Evolutionary conservation across 192 early-diverging fungal genomes (phyloP), one percentile per base, ranked within the genome.

Genomic region (Dimargaris xerosporica): DNA sequence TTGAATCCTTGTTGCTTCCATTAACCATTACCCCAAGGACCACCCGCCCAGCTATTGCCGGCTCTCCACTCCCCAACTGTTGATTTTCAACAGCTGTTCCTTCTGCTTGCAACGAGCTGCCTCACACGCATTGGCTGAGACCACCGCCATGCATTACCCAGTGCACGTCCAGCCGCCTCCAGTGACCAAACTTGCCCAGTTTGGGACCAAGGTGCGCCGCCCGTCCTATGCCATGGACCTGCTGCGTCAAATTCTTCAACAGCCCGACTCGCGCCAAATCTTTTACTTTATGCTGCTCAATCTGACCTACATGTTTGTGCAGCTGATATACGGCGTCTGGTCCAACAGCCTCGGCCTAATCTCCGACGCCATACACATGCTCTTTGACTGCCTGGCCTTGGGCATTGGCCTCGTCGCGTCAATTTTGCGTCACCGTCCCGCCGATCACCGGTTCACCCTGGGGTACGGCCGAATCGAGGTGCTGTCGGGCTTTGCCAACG

Each of bases 351-450:
- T 98, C 53, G 91, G 92, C 7, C 79, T 98, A 26, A 91, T 91
- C 25, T 91, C 92, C 31, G 94, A 98, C 72, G 94, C 94, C 19
- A 90, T 94, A 56, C 94, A 98, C 71, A 98, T 98, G 94, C 82
- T 95, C 62, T 98, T 98, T 74, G 94, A 98, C 73, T 93, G 90
- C 61, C 76, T 94, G 69, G 92, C 92, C 7, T 67, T 98, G 64
- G 87, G 85, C 3, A 81, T 95, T 41, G 89, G 89, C 29, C 71
- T 98, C 11, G 77, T 86, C 59, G 94, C 94, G 10, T 82, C 88
- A 2, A 90, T 95, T 1, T 85, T 94, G 79, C 83, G 84, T 62
- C 92, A 90, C 69, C 93, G 94, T 90, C 89, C 84, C 19, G 74
- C 84, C n/a, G 89, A 88, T 62, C 78, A 81, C 34, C 72, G 81